phyloP scores from a whole-genome alignment of 306 rosid genomes.

The Vigna mungo region DNA sequence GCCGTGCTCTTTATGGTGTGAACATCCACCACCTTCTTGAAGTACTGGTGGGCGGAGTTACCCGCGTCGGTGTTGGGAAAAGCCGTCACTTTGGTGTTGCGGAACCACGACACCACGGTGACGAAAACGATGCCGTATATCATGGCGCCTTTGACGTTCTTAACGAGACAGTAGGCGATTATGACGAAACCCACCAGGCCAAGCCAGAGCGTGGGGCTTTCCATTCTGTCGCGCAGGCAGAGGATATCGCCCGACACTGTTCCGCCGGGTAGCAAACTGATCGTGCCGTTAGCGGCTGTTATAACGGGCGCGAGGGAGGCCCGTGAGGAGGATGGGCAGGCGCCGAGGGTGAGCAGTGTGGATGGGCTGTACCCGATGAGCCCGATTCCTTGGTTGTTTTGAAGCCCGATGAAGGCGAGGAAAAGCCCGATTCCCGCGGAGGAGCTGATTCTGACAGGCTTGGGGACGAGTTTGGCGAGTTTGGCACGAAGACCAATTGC shows the following conservation, averaged over 20 bases:
- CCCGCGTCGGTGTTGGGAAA: slow-evolving; percentile 73
- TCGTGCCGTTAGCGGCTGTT: slow-evolving; percentile 66
- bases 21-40: slow-evolving; percentile 80
- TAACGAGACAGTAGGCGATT: slow-evolving; percentile 76
- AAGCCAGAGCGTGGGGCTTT: slow-evolving; percentile 94
- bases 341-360: slow-evolving; percentile 75
- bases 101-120: slow-evolving; percentile 90
- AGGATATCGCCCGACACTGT: slow-evolving; percentile 65
- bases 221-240: slow-evolving; percentile 73
- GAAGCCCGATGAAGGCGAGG: slow-evolving; percentile 89
- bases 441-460: slow-evolving; percentile 93
- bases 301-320: slow-evolving; percentile 73
- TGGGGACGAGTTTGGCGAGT: slow-evolving; percentile 83
- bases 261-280: slow-evolving; percentile 62
- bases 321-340: slow-evolving; percentile 69
- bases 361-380: slow-evolving; percentile 78
- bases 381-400: slow-evolving; percentile 86
- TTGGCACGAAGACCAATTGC: slow-evolving; percentile 80
- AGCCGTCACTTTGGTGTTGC: slow-evolving; percentile 76
- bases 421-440: slow-evolving; percentile 98
- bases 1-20: slow-evolving; percentile 82
- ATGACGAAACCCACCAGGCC: slow-evolving; percentile 85
- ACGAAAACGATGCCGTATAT: slow-evolving; percentile 90
- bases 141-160: slow-evolving; percentile 88
- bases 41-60: slow-evolving; percentile 64